Evolutionary conservation across 2,329 filamentous ascomycete genomes (phyloP), one percentile per base, ranked within the genome.

Genomic region (Talaromyces sp.): DNA sequence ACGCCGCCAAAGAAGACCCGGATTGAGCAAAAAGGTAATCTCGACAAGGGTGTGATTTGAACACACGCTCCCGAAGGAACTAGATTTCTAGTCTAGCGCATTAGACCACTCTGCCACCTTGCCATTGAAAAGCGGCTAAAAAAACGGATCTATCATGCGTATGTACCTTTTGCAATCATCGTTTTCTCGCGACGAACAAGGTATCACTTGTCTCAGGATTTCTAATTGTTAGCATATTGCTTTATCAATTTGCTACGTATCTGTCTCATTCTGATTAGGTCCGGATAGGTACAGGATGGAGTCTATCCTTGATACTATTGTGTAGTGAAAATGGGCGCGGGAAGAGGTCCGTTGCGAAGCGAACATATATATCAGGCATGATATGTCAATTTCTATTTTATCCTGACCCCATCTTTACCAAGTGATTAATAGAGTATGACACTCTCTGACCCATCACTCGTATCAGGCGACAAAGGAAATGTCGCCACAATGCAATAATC

Each of bases 11-110:
- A n/a, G n/a, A n/a, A n/a, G n/a, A n/a, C n/a, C n/a, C n/a, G n/a
- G n/a, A n/a, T n/a, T n/a, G n/a, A n/a, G n/a, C n/a, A n/a, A n/a
- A n/a, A n/a, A n/a, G n/a, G n/a, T n/a, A n/a, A n/a, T n/a, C n/a
- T n/a, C 45, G 45, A 49, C 45, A 49, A 49, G 45, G 45, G 45
- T 49, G 45, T 49, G 45, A 49, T 49, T 49, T 49, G 45, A 49
- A 49, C 45, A 49, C 45, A 49, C 45, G 45, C 45, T 49, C 45
- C 45, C 45, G 45, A 49, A 49, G 45, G 45, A 49, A 49, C 45
- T 47, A 47, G 43, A 47, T 47, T 47, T 47, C 43, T 54, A 31
- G 31, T 54, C 50, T 33, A n/a, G 27, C 49, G 31, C 50, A 31
- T 56, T 56, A 56, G 27, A 33, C 27, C 33, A 33, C 50, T 33